These are phyloP conservation scores for Russula brevipes DNA, from an alignment of 768 basidiomycete genomes.

Conservation along the genomic window DNA sequence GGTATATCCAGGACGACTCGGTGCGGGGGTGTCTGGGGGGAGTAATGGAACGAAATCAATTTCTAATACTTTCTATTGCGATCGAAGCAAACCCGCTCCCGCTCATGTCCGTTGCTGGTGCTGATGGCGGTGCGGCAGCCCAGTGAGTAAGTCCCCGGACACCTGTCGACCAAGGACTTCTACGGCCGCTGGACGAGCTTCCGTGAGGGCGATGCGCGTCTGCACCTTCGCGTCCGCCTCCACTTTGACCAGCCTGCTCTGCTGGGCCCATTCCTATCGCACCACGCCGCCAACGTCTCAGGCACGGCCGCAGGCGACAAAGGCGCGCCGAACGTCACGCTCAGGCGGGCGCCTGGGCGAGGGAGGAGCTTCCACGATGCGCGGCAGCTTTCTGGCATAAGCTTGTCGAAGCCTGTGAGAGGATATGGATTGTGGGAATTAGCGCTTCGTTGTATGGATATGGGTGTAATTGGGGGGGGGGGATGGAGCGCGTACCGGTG, in stretches of 20 bases:
- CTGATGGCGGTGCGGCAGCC: not conserved
- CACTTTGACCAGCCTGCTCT: not conserved
- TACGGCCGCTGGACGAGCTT: conserved; percentile 31
- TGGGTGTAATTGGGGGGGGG: not conserved
- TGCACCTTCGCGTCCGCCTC: not conserved
- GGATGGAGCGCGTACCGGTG: conserved; percentile 44
- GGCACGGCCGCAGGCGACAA: conserved; percentile 43
- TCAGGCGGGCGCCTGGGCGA: conserved; percentile 53
- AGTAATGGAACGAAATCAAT: too few relatives aligned
- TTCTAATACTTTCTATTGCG: not conserved
- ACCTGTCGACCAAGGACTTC: conserved; percentile 30
- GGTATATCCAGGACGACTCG: too few relatives aligned
- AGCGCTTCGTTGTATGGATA: not conserved
- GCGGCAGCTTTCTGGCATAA: conserved; percentile 83
- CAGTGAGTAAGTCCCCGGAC: conserved; percentile 16
- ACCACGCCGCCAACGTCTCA: conserved; percentile 20
- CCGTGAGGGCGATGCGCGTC: conserved; percentile 32
- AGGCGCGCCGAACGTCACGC: conserved; percentile 77
- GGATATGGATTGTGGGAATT: too few relatives aligned
- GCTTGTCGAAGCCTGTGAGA: conserved; percentile 64
- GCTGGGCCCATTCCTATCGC: not conserved
- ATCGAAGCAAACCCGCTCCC: not conserved
- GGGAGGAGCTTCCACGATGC: conserved; percentile 74
- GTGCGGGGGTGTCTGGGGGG: too few relatives aligned
- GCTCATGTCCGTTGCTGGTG: not conserved